These are phyloP conservation scores for Stylosanthes scabra DNA, from an alignment of 331 rosid genomes.

Conservation along the genomic window DNA sequence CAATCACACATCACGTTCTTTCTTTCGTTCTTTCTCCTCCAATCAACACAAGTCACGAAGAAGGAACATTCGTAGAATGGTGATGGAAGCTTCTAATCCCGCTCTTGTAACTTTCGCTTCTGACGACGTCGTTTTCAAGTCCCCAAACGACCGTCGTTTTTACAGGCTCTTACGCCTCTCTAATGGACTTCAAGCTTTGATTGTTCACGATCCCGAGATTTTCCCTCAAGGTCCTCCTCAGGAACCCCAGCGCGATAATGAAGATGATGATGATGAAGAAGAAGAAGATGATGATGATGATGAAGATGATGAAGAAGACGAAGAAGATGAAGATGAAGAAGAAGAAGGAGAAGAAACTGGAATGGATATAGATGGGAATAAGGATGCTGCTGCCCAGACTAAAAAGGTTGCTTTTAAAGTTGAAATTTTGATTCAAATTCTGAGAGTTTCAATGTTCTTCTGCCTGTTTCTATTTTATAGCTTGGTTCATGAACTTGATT, in stretches of 20 bases:
- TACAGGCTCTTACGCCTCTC: conserved; percentile 72
- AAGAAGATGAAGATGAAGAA: not conserved
- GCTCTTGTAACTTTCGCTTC: conserved; percentile 40
- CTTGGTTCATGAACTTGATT: not conserved
- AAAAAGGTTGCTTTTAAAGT: conserved; percentile 63
- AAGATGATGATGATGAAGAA: not conserved
- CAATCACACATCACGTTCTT: too few relatives aligned
- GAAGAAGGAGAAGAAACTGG: conserved; percentile 46
- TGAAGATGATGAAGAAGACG: not conserved
- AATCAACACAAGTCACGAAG: not conserved
- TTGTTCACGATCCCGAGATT: conserved; percentile 97
- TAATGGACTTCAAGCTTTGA: conserved; percentile 87
- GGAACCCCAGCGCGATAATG: not conserved
- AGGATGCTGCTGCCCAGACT: conserved; percentile 65
- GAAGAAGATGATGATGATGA: not conserved
- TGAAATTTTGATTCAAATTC: not conserved
- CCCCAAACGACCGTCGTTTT: conserved; percentile 80
- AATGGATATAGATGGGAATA: conserved; percentile 44
- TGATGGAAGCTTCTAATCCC: conserved; percentile 18
- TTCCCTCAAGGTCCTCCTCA: conserved; percentile 66
- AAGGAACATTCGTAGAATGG: conserved; percentile 25
- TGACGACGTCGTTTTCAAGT: conserved; percentile 71
- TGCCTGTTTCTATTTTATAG: conserved; percentile 15
- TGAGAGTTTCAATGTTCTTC: not conserved
- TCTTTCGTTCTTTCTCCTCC: not conserved